These are phyloP conservation scores for Cenococcum geophilum DNA, from an alignment of 495 filamentous ascomycete species.

Conservation along the genomic window DNA sequence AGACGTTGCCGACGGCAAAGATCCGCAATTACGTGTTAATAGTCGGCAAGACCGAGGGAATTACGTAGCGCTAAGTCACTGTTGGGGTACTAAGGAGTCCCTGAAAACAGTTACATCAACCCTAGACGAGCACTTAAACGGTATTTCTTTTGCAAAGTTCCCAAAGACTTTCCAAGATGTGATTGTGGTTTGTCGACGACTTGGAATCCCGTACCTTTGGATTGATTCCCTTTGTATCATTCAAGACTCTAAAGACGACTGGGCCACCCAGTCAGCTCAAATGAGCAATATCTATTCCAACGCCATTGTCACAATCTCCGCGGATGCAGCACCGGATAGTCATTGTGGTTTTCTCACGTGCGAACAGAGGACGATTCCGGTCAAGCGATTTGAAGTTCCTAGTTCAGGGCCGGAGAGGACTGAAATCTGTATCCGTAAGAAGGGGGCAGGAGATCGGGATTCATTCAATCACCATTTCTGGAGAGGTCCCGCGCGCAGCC, in stretches of 20 bases:
- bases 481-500: not conserved
- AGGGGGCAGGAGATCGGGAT: not conserved
- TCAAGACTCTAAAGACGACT: not conserved
- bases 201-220: slow-evolving; percentile 8
- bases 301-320: slow-evolving; percentile 4
- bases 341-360: not conserved
- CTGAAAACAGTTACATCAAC: not conserved
- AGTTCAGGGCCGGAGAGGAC: not conserved
- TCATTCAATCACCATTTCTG: not conserved
- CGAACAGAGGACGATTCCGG: not conserved
- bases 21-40: not conserved
- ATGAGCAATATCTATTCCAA: not conserved
- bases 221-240: slow-evolving; percentile 14
- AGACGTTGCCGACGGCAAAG: not conserved
- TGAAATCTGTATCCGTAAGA: not conserved
- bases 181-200: not conserved
- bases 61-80: not conserved
- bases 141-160: not conserved
- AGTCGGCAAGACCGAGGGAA: not conserved
- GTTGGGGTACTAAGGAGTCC: not conserved
- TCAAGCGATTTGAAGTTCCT: not conserved
- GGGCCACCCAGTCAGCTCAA: not conserved
- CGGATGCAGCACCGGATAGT: not conserved
- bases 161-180: slow-evolving; percentile 8
- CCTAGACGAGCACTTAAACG: not conserved